phyloP scores from a whole-genome alignment of 139 green algal species.

The Auxenochlorella pyrenoidosa region DNA sequence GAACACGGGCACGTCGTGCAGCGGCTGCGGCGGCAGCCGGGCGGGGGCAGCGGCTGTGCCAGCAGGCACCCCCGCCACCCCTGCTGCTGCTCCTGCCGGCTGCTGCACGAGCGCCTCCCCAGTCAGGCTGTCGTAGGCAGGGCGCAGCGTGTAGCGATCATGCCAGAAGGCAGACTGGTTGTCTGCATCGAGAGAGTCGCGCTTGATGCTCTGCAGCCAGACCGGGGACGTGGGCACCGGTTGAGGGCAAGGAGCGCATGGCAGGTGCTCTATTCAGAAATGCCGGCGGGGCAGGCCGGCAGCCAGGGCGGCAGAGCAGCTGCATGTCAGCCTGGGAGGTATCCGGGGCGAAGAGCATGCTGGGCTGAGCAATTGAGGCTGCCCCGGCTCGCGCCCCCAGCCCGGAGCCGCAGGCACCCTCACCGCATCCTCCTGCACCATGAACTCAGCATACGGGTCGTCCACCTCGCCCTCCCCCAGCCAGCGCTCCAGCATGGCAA shows the following conservation, averaged over 20 bases:
- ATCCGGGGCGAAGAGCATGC: neutral
- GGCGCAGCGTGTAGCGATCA: conserved; percentile 76
- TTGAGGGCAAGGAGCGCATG: too few relatives aligned
- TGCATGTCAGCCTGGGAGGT: neutral
- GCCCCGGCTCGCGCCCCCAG: too few relatives aligned
- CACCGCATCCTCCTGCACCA: conserved; percentile 75
- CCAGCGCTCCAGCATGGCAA: conserved; percentile 84
- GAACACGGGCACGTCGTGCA: conserved; percentile 79
- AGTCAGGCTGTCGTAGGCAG: neutral
- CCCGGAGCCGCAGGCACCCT: neutral
- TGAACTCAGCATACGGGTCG: conserved; percentile 93
- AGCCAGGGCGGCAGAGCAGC: neutral
- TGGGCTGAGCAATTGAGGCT: too few relatives aligned
- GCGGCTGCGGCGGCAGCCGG: neutral
- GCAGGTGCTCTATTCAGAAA: neutral
- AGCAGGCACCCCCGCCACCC: neutral
- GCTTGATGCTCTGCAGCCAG: conserved; percentile 44
- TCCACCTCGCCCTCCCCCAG: conserved; percentile 81
- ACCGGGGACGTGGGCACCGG: neutral
- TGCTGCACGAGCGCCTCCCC: neutral
- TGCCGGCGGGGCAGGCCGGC: neutral
- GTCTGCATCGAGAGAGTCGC: conserved; percentile 50
- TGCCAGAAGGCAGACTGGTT: conserved; percentile 77
- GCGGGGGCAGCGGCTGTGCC: neutral
- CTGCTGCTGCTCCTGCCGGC: neutral